Evolutionary conservation across 441 rosid species (phyloP), one percentile per base, ranked within the genome.

Genomic region (Mallotus repandus): DNA sequence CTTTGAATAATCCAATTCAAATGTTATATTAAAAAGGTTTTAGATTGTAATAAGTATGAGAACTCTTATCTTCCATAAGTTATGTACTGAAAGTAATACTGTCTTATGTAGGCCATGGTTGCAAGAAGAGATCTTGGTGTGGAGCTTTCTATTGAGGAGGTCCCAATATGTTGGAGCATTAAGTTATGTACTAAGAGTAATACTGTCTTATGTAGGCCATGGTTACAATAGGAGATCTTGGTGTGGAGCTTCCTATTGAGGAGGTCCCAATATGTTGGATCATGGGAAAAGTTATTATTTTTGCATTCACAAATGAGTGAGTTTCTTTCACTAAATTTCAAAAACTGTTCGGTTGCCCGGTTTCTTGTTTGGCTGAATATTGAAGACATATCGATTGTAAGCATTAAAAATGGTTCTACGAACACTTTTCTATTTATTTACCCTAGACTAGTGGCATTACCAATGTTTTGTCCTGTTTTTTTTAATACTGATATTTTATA

Each of bases 61-160:
- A n/a, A n/a, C n/a, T n/a, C n/a, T n/a, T n/a, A n/a, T n/a, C n/a
- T n/a, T n/a, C n/a, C n/a, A n/a, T n/a, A n/a, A n/a, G n/a, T n/a
- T n/a, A n/a, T n/a, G n/a, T n/a, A n/a, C n/a, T n/a, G n/a, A n/a
- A n/a, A n/a, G n/a, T n/a, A n/a, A n/a, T n/a, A n/a, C n/a, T n/a
- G n/a, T n/a, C 53, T 72, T 7, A 78, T 81, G 38, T 62, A 94
- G 98, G 97, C 97, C 65, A 92, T 94, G 99, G 97, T 94, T 77
- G 99, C 97, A 68, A 88, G 99, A 87, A 97, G 99, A 80, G 99
- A 94, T 86, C 98, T 96, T 73, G 99, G 99, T 77, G 98, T 98
- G 68, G 97, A 96, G 89, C 97, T 93, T 79, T 98, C 99, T 22
- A 89, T 93, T 74, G 97, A 91, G 88, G 99, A 96, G n/a, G 98